A percentile compares a stretch with the other conserved stretches of the same genome.
phyloP scores from a whole-genome alignment of 441 rosid species.

The Bruguiera hainesii region DNA sequence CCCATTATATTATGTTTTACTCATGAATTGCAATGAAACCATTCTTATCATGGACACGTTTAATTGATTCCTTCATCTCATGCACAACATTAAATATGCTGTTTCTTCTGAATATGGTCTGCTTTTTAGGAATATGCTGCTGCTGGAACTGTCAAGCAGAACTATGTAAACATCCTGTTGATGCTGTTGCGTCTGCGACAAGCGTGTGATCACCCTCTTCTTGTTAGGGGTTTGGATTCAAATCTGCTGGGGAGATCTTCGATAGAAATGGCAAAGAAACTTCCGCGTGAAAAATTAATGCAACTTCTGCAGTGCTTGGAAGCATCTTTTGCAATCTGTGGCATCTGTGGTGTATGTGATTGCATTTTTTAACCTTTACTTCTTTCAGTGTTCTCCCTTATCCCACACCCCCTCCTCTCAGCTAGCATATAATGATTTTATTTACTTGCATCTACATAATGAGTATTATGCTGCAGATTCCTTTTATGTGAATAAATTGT shows the following conservation, averaged over 20 bases:
- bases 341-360: constrained; percentile 69
- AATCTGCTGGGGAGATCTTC: constrained; percentile 49
- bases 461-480: too few relatives aligned
- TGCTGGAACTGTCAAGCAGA: constrained; percentile 91
- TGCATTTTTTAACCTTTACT: constrained; percentile 1
- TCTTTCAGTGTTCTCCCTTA: neutral
- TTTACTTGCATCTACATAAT: too few relatives aligned
- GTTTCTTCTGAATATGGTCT: neutral
- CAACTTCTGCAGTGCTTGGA: constrained; percentile 50
- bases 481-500: too few relatives aligned
- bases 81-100: neutral
- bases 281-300: constrained; percentile 41
- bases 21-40: neutral
- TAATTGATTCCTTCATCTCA: constrained; percentile 2
- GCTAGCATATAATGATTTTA: too few relatives aligned
- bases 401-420: neutral
- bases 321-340: constrained; percentile 22
- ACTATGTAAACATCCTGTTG: constrained; percentile 83
- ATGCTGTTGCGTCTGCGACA: constrained; percentile 97
- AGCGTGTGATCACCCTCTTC: constrained; percentile 95
- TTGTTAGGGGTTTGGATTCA: constrained; percentile 67
- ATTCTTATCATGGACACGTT: neutral
- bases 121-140: constrained; percentile 77
- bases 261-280: constrained; percentile 55
- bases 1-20: too few relatives aligned